phyloP scores from a whole-genome alignment of 1,284 basidiomycete genomes.

The Moesziomyces sp. region DNA sequence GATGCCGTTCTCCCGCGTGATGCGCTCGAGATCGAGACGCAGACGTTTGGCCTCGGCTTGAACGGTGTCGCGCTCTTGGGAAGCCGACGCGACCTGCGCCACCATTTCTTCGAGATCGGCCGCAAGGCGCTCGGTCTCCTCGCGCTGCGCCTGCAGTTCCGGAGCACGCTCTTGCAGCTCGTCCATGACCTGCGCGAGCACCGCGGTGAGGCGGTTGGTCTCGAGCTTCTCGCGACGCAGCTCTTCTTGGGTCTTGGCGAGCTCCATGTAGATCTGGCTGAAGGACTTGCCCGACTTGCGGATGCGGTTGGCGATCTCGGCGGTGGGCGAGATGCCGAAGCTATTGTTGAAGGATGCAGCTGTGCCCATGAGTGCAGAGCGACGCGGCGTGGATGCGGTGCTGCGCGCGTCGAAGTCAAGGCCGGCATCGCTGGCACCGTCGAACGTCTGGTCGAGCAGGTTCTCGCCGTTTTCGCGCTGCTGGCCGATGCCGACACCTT shows the following conservation, averaged over 20 bases:
- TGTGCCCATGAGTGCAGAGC: constrained; percentile 30
- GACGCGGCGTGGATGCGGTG: constrained; percentile 29
- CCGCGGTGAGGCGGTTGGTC: constrained; percentile 50
- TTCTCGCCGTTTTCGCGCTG: constrained; percentile 42
- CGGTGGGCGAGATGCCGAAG: constrained; percentile 73
- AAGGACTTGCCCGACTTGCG: constrained; percentile 78
- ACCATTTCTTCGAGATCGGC: constrained; percentile 53
- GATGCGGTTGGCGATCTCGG: constrained; percentile 76
- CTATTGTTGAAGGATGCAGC: constrained; percentile 39
- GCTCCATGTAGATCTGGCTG: constrained; percentile 89
- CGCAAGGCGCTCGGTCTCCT: constrained; percentile 59
- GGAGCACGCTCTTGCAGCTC: constrained; percentile 63
- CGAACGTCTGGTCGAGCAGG: constrained; percentile 28
- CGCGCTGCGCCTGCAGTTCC: constrained; percentile 62
- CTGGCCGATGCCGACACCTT: constrained; percentile 60
- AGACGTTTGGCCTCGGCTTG: constrained; percentile 75
- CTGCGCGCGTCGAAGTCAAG: constrained; percentile 32
- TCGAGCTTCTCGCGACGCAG: constrained; percentile 76
- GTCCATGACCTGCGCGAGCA: constrained; percentile 62
- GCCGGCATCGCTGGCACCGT: constrained; percentile 30
- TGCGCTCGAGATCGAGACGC: constrained; percentile 72
- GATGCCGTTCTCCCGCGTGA: constrained; percentile 76
- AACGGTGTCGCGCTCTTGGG: constrained; percentile 49
- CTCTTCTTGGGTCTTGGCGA: constrained; percentile 84
- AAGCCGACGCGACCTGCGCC: constrained; percentile 41